A percentile compares a stretch with the other conserved stretches of the same genome.
Evolutionary conservation across 352 stramenopile genomes (phyloP).

Genomic region (Globisporangium polare): DNA sequence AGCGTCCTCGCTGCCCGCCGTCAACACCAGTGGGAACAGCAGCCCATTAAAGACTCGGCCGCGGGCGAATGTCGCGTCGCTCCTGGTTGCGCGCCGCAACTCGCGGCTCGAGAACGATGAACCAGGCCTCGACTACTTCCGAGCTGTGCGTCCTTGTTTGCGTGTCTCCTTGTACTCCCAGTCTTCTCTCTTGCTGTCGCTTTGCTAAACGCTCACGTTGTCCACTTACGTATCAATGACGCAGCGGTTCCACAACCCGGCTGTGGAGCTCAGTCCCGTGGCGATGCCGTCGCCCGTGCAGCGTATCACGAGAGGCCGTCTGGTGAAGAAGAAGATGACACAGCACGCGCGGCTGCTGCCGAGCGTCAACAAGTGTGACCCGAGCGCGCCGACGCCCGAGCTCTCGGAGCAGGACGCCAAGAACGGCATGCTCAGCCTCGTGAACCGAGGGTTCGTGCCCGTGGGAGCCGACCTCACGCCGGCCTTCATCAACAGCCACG

Average conservation of each 20-base stretch:
- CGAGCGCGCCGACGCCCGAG: constrained; percentile 42
- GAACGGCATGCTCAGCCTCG: constrained; percentile 57
- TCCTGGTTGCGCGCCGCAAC: constrained; percentile 6
- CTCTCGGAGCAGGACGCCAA: constrained; percentile 56
- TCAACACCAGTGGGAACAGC: constrained; percentile 20
- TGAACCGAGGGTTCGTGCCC: constrained; percentile 71
- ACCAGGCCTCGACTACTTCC: constrained; percentile 42
- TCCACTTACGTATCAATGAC: background rate
- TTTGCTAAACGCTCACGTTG: background rate
- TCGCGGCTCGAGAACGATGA: constrained; percentile 14
- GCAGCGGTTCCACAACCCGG: constrained; percentile 39
- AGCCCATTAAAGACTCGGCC: constrained; percentile 5
- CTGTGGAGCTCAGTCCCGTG: constrained; percentile 22
- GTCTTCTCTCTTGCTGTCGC: background rate
- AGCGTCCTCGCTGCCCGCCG: constrained; percentile 11
- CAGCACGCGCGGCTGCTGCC: constrained; percentile 53
- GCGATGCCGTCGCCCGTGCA: constrained; percentile 16
- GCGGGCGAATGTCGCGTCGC: constrained; percentile 18
- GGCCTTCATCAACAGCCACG: constrained; percentile 46
- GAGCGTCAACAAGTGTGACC: constrained; percentile 67
- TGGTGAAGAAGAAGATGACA: constrained; percentile 63
- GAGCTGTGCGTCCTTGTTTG: constrained; percentile 22
- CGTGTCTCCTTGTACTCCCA: background rate
- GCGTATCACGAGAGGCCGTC: constrained; percentile 22
- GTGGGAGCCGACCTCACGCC: constrained; percentile 55